Conservation (phyloP, 768 basidiomycete species). For the Russula sp. region DNA sequence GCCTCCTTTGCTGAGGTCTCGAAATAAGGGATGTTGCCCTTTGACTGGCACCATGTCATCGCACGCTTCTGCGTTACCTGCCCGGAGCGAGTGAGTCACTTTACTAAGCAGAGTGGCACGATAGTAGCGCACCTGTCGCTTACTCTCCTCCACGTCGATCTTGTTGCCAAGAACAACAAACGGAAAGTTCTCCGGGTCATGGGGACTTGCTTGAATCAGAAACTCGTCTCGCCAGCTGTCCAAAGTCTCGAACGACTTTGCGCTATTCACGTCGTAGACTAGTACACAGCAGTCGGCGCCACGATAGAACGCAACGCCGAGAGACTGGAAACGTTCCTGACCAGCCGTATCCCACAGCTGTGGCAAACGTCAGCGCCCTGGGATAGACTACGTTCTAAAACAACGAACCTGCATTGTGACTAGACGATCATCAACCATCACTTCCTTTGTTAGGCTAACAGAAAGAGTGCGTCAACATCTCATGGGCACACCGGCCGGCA, state of each 20-base stretch:
- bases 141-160: slow-evolving; percentile 99
- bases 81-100: background rate
- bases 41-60: slow-evolving; percentile 99
- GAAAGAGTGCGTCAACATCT: slow-evolving; percentile 1
- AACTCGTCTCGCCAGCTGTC: slow-evolving; percentile 99
- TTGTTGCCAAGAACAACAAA: slow-evolving; percentile 99
- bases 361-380: background rate
- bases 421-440: slow-evolving; percentile 95
- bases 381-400: background rate
- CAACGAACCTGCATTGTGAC: slow-evolving; percentile 93
- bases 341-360: slow-evolving; percentile 99
- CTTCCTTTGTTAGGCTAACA: slow-evolving; percentile 88
- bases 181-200: slow-evolving; percentile 99
- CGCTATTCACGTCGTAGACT: slow-evolving; percentile 98
- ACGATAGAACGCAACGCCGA: slow-evolving; percentile 98
- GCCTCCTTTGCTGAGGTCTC: slow-evolving; percentile 99
- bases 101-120: background rate
- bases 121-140: slow-evolving; percentile 69
- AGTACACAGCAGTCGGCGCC: slow-evolving; percentile 99
- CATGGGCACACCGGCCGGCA: slow-evolving; percentile 23
- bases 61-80: slow-evolving; percentile 99
- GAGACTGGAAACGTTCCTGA: slow-evolving; percentile 98
- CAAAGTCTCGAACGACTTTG: slow-evolving; percentile 96
- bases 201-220: slow-evolving; percentile 96
- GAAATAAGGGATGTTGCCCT: slow-evolving; percentile 99